These are phyloP conservation scores for Scedosporium aurantiacum DNA, from an alignment of 2,329 filamentous ascomycete genomes.

Conservation along the genomic window DNA sequence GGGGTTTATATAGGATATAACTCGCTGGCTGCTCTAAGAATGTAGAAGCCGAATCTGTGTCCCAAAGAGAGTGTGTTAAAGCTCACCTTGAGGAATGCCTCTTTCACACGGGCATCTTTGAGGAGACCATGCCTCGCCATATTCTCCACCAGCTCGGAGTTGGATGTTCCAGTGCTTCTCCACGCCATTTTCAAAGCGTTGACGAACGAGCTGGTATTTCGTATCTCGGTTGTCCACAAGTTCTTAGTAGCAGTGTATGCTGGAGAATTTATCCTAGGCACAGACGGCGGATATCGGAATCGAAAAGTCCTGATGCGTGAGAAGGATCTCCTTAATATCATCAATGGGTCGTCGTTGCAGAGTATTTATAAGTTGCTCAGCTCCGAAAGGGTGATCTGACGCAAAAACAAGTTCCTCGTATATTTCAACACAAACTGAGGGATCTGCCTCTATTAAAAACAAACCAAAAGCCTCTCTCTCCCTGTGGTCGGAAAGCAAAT, in stretches of 20 bases:
- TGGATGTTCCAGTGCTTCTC: conserved; percentile 67
- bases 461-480: background rate
- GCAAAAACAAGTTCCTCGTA: too few species aligned
- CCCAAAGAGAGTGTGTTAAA: background rate
- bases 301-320: background rate
- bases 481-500: background rate
- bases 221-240: background rate
- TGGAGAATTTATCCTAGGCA: background rate
- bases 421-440: too few species aligned
- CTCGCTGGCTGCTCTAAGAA: background rate
- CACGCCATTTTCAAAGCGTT: conserved; percentile 62
- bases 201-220: background rate
- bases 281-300: background rate
- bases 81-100: conserved; percentile 65
- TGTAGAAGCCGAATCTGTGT: background rate
- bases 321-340: background rate
- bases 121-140: conserved; percentile 64
- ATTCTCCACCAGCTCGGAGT: conserved; percentile 67
- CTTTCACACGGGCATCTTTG: conserved; percentile 56
- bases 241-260: background rate
- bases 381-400: too few species aligned
- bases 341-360: background rate
- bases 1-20: background rate
- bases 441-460: too few species aligned
- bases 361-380: too few species aligned